Percentiles rank a stretch among this genome's conserved stretches.
Evolutionary conservation across 768 basidiomycete genomes (phyloP).

Genomic region (Naganishia onofrii): DNA sequence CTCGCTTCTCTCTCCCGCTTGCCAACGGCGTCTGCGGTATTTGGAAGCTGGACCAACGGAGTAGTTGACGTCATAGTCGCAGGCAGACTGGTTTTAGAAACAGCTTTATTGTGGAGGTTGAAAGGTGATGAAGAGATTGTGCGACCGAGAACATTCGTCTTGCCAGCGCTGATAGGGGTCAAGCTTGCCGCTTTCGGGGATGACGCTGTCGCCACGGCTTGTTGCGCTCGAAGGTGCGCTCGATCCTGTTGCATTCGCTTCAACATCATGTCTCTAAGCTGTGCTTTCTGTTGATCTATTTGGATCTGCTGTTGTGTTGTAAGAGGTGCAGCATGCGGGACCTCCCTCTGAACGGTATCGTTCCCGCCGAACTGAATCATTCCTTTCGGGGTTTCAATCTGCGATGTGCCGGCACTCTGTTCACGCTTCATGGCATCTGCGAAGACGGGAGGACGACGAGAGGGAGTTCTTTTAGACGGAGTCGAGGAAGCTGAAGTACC

Average conservation of each 20-base stretch:
- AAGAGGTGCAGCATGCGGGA: background rate
- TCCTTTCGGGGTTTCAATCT: too few relatives aligned
- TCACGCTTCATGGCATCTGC: slow-evolving; percentile 1
- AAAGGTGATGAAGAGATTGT: background rate
- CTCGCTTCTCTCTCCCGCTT: background rate
- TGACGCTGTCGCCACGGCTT: too few relatives aligned
- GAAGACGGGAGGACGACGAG: background rate
- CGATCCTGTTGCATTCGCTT: too few relatives aligned
- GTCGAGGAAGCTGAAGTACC: background rate
- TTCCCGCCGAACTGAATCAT: too few relatives aligned
- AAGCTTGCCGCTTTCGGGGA: too few relatives aligned
- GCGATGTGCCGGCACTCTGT: background rate
- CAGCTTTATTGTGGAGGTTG: background rate
- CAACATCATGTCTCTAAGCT: too few relatives aligned
- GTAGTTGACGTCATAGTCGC: background rate
- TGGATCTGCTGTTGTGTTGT: background rate
- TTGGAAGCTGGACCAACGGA: background rate
- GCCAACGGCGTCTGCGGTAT: background rate
- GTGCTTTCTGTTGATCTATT: background rate
- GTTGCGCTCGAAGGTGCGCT: too few relatives aligned
- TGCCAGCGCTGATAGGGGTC: background rate
- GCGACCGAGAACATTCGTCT: background rate
- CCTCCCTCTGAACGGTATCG: background rate
- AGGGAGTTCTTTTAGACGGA: background rate
- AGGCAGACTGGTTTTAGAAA: background rate